Percentiles rank a stretch among this genome's conserved stretches.
phyloP scores from a whole-genome alignment of 108 stramenopile genomes.

The Aurantiochytrium sp. region DNA sequence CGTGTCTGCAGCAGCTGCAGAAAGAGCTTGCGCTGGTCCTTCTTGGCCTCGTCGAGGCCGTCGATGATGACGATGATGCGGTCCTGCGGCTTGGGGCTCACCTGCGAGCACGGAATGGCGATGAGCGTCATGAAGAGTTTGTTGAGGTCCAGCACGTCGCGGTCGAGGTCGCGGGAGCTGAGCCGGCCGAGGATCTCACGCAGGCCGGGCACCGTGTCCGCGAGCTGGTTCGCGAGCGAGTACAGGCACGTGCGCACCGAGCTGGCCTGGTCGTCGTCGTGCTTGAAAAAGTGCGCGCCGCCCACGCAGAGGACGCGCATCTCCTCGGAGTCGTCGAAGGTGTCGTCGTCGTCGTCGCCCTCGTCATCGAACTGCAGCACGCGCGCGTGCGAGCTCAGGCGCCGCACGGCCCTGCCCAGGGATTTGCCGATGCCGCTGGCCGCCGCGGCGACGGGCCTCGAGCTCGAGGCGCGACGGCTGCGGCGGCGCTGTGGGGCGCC shows the following conservation, averaged over 20 bases:
- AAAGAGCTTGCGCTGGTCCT: neutral
- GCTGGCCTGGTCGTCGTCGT: neutral
- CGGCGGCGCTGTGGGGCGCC: too few species aligned
- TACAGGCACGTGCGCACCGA: neutral
- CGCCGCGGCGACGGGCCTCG: too few species aligned
- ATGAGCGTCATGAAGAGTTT: neutral
- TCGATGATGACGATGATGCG: neutral
- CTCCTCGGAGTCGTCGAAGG: too few species aligned
- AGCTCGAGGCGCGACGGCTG: too few species aligned
- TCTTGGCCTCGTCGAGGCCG: neutral
- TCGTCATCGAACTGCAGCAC: too few species aligned
- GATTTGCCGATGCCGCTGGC: too few species aligned
- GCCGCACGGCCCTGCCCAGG: too few species aligned
- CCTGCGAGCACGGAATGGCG: neutral
- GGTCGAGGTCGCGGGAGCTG: neutral
- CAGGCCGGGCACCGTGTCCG: neutral
- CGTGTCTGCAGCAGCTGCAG: neutral
- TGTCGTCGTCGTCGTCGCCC: too few species aligned
- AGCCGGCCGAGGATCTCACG: neutral
- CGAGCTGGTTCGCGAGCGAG: neutral
- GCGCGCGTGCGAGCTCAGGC: too few species aligned
- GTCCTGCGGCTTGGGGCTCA: neutral
- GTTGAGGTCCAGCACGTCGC: neutral
- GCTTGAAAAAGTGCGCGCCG: neutral
- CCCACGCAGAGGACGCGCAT: neutral